Evolutionary conservation across 2,329 filamentous ascomycete species (phyloP), one percentile per base, ranked within the genome.

Genomic region (Hypoxylon sp.): DNA sequence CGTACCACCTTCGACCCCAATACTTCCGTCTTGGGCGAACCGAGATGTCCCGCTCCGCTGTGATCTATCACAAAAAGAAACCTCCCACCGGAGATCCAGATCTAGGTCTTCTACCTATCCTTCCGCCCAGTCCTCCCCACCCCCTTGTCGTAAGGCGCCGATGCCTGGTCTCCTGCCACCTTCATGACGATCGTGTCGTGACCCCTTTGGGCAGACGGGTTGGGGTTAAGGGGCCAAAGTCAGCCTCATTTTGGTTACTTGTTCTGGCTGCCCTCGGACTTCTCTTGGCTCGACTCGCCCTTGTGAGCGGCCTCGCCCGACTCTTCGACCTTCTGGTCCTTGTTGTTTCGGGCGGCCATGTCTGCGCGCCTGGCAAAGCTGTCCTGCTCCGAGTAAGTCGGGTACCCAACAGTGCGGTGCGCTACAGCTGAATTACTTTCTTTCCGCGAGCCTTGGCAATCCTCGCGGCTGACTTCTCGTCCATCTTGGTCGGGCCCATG

Each of bases 391-490:
- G 18, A 9, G 46, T 64, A 38, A 62, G 61, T 51, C 20, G 9
- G 21, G 38, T 21, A 56, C 21, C 27, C 15, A 15, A 6, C 24
- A 37, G 10, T 21, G 18, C 4, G 27, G 29, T 4, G 13, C 29
- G 11, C 29, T 23, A 53, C 29, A 23, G 24, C 13, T 33, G 33
- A 15, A 69, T 58, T 62, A 78, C 77, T 60, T 75, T 75, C 13
- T 73, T 72, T 10, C 78, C 78, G 31, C 74, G 72, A 3, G 78
- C 72, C 55, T 72, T 77, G 26, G 71, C 70, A 58, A 80, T 80
- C 48, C 78, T 72, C 43, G 74, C 74, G 2, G 74, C 77, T 4
- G 75, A 74, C 13, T 73, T 72, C 2, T 76, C 72, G 60, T 79
- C 76, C 78, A 80, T 80, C 58, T 75, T 77, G 21, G 69, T 68